These are phyloP conservation scores for Letharia lupina DNA, from an alignment of 495 filamentous ascomycete species.

Conservation along the genomic window DNA sequence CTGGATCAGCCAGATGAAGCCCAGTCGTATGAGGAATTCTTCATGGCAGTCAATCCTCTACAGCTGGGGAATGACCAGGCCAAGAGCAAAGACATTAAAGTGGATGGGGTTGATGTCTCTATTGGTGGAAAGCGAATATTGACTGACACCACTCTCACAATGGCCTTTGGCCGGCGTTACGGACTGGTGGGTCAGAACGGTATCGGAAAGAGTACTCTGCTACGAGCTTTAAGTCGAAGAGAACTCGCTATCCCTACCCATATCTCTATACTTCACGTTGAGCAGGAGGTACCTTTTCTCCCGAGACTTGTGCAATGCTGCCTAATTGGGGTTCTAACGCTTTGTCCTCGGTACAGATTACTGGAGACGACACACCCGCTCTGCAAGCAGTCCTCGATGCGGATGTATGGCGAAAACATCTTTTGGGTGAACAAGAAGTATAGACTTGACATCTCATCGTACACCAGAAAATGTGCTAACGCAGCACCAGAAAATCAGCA, in stretches of 20 bases:
- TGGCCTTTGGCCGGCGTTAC: constrained; percentile 90
- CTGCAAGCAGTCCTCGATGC: constrained; percentile 94
- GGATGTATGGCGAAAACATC: constrained; percentile 96
- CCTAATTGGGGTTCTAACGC: neutral
- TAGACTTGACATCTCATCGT: constrained; percentile 25
- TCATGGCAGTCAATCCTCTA: constrained; percentile 96
- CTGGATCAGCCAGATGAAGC: constrained; percentile 72
- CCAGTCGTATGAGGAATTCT: constrained; percentile 99
- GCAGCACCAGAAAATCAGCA: constrained; percentile 62
- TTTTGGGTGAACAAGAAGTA: constrained; percentile 82
- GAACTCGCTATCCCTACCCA: constrained; percentile 91
- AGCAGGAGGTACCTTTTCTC: constrained; percentile 68
- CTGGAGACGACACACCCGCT: constrained; percentile 90
- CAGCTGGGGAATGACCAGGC: constrained; percentile 69
- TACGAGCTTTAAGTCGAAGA: constrained; percentile 84
- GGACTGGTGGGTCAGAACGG: constrained; percentile 98
- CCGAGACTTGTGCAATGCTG: neutral
- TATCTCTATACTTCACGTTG: constrained; percentile 97
- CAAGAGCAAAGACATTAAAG: constrained; percentile 99
- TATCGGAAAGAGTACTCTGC: constrained; percentile 95
- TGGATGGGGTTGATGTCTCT: constrained; percentile 89
- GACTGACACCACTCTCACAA: constrained; percentile 77
- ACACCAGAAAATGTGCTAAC: constrained; percentile 19
- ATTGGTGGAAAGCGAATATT: constrained; percentile 86
- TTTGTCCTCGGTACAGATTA: constrained; percentile 50